Percentiles rank a stretch among this genome's conserved stretches.
Evolutionary conservation across 1,284 basidiomycete species (phyloP).

Genomic region (Wallemia ichthyophaga): DNA sequence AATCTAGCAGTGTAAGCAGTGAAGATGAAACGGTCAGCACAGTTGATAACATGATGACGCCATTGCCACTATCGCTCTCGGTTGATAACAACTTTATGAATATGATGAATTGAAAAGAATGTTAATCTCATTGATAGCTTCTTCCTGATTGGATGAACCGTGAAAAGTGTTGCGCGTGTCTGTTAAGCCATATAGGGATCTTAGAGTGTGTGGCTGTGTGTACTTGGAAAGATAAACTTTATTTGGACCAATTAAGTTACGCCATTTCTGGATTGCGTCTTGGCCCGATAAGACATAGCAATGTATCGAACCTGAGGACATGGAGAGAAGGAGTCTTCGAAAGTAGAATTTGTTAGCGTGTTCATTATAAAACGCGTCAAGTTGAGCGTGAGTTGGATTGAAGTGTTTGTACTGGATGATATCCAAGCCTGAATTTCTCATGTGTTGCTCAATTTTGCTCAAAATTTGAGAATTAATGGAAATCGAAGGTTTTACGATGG

Average conservation of each 20-base stretch:
- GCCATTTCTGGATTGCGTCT: not conserved
- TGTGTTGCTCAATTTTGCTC: too few species aligned
- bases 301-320: not conserved
- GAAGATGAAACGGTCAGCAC: not conserved
- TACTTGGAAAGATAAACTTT: not conserved
- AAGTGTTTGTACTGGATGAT: not conserved
- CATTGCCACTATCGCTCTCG: too few species aligned
- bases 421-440: too few species aligned
- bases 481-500: too few species aligned
- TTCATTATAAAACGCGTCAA: not conserved
- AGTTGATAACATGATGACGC: too few species aligned
- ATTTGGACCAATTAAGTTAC: not conserved
- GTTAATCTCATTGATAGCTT: not conserved
- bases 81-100: not conserved
- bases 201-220: not conserved
- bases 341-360: not conserved
- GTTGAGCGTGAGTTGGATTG: not conserved
- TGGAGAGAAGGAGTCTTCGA: not conserved
- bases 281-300: not conserved
- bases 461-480: too few species aligned
- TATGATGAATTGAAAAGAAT: not conserved
- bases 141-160: not conserved
- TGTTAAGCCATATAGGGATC: not conserved
- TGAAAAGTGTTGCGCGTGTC: not conserved
- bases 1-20: not conserved